Conservation (phyloP, 345 rosid species). For the Ricinus communis region DNA sequence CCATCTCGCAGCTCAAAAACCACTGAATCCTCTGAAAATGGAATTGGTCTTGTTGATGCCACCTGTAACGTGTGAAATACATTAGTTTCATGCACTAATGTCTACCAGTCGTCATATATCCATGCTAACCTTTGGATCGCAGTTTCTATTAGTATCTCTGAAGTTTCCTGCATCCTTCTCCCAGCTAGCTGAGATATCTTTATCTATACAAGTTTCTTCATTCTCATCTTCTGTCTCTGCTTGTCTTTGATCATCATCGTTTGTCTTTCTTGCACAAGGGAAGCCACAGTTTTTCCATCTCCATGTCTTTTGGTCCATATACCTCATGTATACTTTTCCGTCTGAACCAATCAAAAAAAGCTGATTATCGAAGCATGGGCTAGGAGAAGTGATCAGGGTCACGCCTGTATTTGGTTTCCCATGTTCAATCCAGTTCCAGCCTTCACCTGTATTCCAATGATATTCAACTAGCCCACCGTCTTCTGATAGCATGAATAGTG, state of each 20-base stretch:
- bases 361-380: conserved; percentile 56
- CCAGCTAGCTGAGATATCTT: conserved; percentile 31
- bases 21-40: conserved; percentile 52
- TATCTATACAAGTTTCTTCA: conserved; percentile 35
- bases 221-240: background rate
- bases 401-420: conserved; percentile 59
- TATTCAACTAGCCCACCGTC: conserved; percentile 66
- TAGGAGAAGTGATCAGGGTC: conserved; percentile 49
- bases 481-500: conserved; percentile 62
- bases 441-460: conserved; percentile 60
- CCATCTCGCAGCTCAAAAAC: conserved; percentile 66
- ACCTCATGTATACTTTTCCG: conserved; percentile 56
- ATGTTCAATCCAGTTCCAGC: conserved; percentile 73
- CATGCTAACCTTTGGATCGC: conserved; percentile 43
- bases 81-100: conserved; percentile 9
- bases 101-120: conserved; percentile 5
- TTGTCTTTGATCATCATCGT: conserved; percentile 21
- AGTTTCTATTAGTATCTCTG: conserved; percentile 22
- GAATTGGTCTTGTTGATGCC: conserved; percentile 58
- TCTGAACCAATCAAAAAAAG: conserved; percentile 60
- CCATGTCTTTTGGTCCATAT: conserved; percentile 54
- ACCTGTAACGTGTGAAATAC: conserved; percentile 41
- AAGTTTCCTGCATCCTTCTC: conserved; percentile 30
- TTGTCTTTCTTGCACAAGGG: conserved; percentile 30
- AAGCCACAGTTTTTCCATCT: conserved; percentile 56